Base-by-base conservation (phyloP, 192 early-diverging fungal species). In the Funneliformis mosseae region DNA sequence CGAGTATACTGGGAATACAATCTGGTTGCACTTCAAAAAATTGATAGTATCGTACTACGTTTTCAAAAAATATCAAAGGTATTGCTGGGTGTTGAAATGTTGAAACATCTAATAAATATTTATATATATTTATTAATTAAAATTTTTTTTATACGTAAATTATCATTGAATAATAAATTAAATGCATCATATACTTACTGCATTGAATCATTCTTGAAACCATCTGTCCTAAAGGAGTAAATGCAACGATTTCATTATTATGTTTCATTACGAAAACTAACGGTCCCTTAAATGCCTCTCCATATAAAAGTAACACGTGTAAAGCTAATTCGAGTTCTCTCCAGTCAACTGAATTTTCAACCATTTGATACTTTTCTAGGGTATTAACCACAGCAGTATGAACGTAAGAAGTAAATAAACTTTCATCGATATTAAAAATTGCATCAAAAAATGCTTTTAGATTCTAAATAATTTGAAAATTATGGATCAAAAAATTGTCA, bases 51-150 rank as follows among this genome's bases (percentile, higher is more conserved):
- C 92, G 88, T 43, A 86, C 85, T 4, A 91, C 86, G 81, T 89
- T 93, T 73, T 96, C 95, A 84, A 94, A 95, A 83, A 90, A 96
- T 48, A 89, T 86, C 63, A 90, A 83, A 1, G 93, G 88, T 23
- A 93, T 90, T 0, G 93, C 91, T 38, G 90, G 88, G 82, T 96
- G 95, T 18, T 94, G 92, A 78, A 92, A 94, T 43, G 84, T 78
- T 4, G 93, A 92, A 21, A 96, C 87, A 38, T 90, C 92, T 89
- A 83, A 71, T 77, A 78, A 70, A 80, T 70, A 72, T 83, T 83
- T 12, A 80, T 74, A 2, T 33, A 33, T 33, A 33, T 33, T 33
- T 78, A 85, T 66, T 82, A 78, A 76, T 82, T 77, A 16, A 84
- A 38, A 75, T 18, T 23, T 25, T 59, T 21, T 38, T 3, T 18